phyloP scores from a whole-genome alignment of 1,284 basidiomycete species.

The Ceratobasidium sp. region DNA sequence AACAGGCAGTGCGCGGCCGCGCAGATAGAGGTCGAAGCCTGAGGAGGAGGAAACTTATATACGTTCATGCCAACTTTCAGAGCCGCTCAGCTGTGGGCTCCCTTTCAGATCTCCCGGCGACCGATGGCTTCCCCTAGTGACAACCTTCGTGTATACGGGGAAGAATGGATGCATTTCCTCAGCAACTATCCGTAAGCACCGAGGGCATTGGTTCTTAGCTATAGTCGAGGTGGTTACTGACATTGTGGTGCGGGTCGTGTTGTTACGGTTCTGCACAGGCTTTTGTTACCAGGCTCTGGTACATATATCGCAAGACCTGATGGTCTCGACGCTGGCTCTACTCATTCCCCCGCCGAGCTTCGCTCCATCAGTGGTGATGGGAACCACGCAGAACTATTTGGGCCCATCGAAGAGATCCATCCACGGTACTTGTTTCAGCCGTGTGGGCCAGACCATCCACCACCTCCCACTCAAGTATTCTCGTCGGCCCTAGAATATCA shows the following conservation, averaged over 20 bases:
- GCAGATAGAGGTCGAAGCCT: too few relatives aligned
- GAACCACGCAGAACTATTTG: too few relatives aligned
- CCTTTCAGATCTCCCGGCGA: background rate
- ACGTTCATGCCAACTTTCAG: background rate
- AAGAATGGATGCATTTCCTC: background rate
- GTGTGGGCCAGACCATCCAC: too few relatives aligned
- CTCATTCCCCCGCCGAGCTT: too few relatives aligned
- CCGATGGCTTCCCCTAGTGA: background rate
- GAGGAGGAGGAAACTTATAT: background rate
- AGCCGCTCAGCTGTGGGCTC: background rate
- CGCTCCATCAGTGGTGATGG: too few relatives aligned
- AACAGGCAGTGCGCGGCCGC: background rate
- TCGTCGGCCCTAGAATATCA: too few relatives aligned
- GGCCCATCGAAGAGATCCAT: too few relatives aligned
- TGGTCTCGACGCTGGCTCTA: background rate
- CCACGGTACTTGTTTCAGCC: too few relatives aligned
- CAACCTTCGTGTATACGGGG: background rate
- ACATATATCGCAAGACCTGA: background rate
- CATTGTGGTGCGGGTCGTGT: background rate
- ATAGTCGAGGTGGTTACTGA: slow-evolving; percentile 3
- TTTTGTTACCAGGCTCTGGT: background rate
- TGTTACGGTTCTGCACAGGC: background rate
- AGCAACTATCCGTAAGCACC: background rate
- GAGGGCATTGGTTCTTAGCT: background rate
- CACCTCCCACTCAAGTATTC: too few relatives aligned